These are phyloP conservation scores for Syzygium aromaticum DNA, from an alignment of 345 rosid genomes.

Conservation along the genomic window DNA sequence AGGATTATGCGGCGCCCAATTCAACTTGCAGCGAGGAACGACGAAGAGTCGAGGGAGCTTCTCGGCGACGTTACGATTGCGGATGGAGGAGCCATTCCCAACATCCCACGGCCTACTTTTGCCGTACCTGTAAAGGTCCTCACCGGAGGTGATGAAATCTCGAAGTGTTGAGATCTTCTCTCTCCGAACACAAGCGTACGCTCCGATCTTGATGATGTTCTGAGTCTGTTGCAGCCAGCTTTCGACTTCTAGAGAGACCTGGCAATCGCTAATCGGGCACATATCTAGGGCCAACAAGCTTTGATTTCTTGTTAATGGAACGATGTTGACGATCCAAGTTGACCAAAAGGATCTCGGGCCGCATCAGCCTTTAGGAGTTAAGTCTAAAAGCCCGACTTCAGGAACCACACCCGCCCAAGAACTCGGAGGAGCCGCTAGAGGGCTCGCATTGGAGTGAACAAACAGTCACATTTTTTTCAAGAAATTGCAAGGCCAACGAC, in stretches of 20 bases:
- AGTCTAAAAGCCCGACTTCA: background rate
- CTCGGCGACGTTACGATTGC: background rate
- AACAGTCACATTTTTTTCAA: background rate
- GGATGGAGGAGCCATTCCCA: background rate
- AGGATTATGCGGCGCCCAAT: background rate
- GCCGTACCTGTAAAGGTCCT: background rate
- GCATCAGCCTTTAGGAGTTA: background rate
- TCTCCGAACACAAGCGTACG: background rate
- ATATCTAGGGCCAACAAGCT: no score
- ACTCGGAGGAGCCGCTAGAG: background rate
- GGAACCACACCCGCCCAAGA: background rate
- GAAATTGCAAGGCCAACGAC: background rate
- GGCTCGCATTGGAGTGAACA: background rate
- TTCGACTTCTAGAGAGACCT: no score
- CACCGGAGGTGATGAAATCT: background rate
- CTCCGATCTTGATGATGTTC: background rate
- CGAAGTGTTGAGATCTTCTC: background rate
- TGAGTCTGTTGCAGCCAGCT: background rate
- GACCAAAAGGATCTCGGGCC: background rate
- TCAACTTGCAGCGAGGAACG: background rate
- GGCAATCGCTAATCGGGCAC: no score
- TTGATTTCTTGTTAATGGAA: no score
- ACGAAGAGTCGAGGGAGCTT: background rate
- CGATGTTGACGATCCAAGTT: background rate
- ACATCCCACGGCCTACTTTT: background rate